Base-by-base conservation (phyloP, 495 filamentous ascomycete species). In the Hyaloscypha bicolor region DNA sequence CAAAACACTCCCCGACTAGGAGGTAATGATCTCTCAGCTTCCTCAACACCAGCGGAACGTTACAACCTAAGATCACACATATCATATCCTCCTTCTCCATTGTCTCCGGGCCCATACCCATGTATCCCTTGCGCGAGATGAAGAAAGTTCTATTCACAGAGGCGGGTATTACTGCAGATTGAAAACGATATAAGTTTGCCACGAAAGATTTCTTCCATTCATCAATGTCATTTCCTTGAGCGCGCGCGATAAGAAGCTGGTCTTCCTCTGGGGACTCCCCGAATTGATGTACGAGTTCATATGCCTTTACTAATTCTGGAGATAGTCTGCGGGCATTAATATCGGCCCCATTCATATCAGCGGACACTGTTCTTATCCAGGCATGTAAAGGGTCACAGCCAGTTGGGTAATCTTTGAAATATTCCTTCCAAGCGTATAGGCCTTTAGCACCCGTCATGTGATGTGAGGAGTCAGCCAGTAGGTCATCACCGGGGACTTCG, bases 1-100 rank as follows among this genome's bases (percentile, higher is more conserved):
- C 64, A 25, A 66, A 66, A 53, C 64, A 66, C 30, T n/a, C 37
- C 4, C 55, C 55, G 4, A 66, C 56, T 11, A 60, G 55, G 12
- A 60, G 19, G 39, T 60, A 56, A 19, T 33, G 48, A 22, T 66
- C 55, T 19, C 51, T 31, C 6, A 22, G 0, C 22, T 37, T 66
- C 25, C 65, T 45, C 9, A 67, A 9, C 30, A 67, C 9, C 2
- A 67, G 30, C 8, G 65, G 65, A 9, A 55, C 51, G 31, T 37
- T 16, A 55, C 65, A 67, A 16, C 65, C 65, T n/a, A 29, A 29
- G 4, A 63, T 3, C 11, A 67, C 30, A 25, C 39, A 35, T 39
- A 67, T 51, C 42, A 67, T 25, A 57, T 67, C 65, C 37, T 59
- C 65, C 9, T 32, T 12, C 14, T 45, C 16, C 9, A 63, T 42